These are phyloP conservation scores for Ogataea minuta DNA, from an alignment of 805 yeast species.

Conservation along the genomic window DNA sequence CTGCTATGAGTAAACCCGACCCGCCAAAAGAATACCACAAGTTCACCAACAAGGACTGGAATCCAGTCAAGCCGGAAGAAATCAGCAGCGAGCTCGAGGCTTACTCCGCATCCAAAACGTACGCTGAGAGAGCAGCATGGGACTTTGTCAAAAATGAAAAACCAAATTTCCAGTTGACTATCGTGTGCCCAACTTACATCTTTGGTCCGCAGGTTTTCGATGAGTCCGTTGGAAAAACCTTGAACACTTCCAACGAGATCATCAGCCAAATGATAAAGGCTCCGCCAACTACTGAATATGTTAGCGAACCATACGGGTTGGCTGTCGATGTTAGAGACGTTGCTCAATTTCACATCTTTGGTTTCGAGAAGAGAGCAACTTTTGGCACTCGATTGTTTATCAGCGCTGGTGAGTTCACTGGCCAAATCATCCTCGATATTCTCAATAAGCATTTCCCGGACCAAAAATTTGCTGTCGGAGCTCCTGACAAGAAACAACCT, in stretches of 20 bases:
- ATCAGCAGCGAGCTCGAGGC: constrained; percentile 28
- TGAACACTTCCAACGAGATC: constrained; percentile 40
- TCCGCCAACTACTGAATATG: constrained; percentile 22
- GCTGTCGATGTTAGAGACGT: constrained; percentile 61
- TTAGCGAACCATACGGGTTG: constrained; percentile 30
- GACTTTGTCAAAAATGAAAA: constrained; percentile 41
- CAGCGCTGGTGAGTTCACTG: constrained; percentile 23
- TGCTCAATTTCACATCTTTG: constrained; percentile 53
- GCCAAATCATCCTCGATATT: constrained; percentile 34
- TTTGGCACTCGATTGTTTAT: constrained; percentile 35
- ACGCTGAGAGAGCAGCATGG: constrained; percentile 61
- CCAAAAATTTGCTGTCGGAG: constrained; percentile 46
- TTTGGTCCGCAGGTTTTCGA: constrained; percentile 55
- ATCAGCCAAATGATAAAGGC: constrained; percentile 27
- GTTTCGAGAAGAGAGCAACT: constrained; percentile 41
- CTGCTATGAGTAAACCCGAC: constrained; percentile 37
- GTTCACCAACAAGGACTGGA: constrained; percentile 38
- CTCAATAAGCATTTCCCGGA: constrained; percentile 40
- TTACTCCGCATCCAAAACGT: constrained; percentile 46
- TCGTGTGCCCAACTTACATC: constrained; percentile 43
- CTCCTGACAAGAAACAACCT: constrained; percentile 30
- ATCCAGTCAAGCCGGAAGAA: constrained; percentile 33
- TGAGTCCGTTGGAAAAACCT: constrained; percentile 29
- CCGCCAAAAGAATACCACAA: background rate
- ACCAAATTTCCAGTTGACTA: constrained; percentile 38